A percentile compares a stretch with the other conserved stretches of the same genome.
Conservation (phyloP, 2,329 filamentous ascomycete genomes). For the Cyclaneusma minus region DNA sequence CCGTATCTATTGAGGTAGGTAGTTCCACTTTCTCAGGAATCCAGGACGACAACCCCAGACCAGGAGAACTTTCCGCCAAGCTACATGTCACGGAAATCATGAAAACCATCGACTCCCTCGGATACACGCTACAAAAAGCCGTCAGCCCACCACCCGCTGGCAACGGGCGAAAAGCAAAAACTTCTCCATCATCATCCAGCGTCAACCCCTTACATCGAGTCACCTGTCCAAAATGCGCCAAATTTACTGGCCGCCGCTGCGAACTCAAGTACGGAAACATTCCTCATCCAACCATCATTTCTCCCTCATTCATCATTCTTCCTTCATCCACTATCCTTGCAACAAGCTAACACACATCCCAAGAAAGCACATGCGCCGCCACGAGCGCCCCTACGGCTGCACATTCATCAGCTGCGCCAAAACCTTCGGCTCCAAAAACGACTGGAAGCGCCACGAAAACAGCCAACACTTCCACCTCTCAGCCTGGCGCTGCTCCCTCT, state of each 20-base stretch:
- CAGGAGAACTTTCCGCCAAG: background rate
- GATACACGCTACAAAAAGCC: slow-evolving; percentile 12
- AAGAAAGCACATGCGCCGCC: slow-evolving; percentile 76
- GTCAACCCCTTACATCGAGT: slow-evolving; percentile 14
- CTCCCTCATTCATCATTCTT: background rate
- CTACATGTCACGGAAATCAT: slow-evolving; percentile 8
- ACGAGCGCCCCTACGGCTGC: slow-evolving; percentile 69
- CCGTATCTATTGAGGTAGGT: too few species aligned
- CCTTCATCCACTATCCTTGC: slow-evolving; percentile 1
- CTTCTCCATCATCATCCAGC: slow-evolving; percentile 10
- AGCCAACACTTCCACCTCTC: slow-evolving; percentile 60
- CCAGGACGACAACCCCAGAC: slow-evolving; percentile 1
- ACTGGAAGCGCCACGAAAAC: slow-evolving; percentile 86
- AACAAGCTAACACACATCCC: slow-evolving; percentile 24
- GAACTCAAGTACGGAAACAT: slow-evolving; percentile 44
- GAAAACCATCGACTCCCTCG: slow-evolving; percentile 10
- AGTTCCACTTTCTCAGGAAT: too few species aligned
- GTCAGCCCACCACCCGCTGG: slow-evolving; percentile 2
- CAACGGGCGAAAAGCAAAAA: slow-evolving; percentile 9
- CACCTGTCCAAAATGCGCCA: slow-evolving; percentile 26
- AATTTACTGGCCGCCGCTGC: slow-evolving; percentile 32
- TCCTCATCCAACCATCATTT: slow-evolving; percentile 1
- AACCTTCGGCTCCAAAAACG: slow-evolving; percentile 78
- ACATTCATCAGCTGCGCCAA: slow-evolving; percentile 57
- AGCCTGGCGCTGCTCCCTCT: slow-evolving; percentile 52